Conservation (phyloP, 78 protist species). For the Blattamonas nauphoetae region DNA sequence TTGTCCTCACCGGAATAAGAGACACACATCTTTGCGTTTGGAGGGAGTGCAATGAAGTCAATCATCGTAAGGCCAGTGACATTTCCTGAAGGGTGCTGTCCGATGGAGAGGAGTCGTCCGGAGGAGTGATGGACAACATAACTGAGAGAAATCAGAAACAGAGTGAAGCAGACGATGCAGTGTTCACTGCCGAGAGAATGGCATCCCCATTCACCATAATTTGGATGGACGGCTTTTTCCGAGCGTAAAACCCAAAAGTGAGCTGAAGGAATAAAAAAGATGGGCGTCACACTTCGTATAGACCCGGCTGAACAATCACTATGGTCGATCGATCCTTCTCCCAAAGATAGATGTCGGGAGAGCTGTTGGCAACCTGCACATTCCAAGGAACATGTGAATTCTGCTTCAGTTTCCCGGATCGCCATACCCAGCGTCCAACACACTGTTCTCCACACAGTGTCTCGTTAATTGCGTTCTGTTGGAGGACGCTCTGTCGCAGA, state of each 20-base stretch:
- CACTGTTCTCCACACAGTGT: neutral
- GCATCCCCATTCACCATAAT: slow-evolving; percentile 47
- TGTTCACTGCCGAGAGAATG: slow-evolving; percentile 30
- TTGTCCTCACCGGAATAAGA: slow-evolving; percentile 14
- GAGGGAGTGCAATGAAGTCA: slow-evolving; percentile 42
- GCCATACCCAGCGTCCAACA: slow-evolving; percentile 40
- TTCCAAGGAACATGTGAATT: slow-evolving; percentile 22
- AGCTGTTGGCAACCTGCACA: slow-evolving; percentile 22
- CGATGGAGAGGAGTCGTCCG: slow-evolving; percentile 1
- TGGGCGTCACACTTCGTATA: neutral
- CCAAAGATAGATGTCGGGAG: slow-evolving; percentile 29
- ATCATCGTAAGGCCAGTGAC: slow-evolving; percentile 36
- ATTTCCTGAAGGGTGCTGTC: slow-evolving; percentile 15
- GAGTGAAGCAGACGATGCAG: neutral
- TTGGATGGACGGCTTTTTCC: slow-evolving; percentile 34
- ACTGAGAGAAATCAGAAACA: neutral
- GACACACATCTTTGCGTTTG: slow-evolving; percentile 3
- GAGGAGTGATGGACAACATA: slow-evolving; percentile 32
- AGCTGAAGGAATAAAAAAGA: slow-evolving; percentile 1
- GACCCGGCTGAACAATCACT: neutral
- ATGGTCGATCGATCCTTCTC: neutral
- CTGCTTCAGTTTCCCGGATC: neutral
- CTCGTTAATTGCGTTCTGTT: slow-evolving; percentile 15
- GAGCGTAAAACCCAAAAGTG: slow-evolving; percentile 38
- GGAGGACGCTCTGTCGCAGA: neutral